Base-by-base conservation (phyloP, 2,329 filamentous ascomycete genomes). In the Fusarium sp. region DNA sequence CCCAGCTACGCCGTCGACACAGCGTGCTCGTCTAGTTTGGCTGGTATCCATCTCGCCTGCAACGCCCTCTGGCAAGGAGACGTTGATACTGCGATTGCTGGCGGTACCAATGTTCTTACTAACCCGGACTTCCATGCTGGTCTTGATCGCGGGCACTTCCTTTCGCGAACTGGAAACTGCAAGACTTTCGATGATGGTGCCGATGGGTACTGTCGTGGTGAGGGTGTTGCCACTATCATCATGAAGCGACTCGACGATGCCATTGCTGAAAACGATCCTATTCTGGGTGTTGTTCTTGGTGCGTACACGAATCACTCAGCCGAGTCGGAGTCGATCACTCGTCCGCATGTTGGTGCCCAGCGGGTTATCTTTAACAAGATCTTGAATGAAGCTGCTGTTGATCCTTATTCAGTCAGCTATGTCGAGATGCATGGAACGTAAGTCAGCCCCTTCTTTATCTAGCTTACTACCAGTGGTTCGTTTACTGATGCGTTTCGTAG, bases 391-490 rank as follows among this genome's bases (percentile, higher is more conserved):
- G 89, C 92, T 24, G 90, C 90, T 57, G 85, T 96, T 17, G 90
- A 95, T 73, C 90, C 93, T 2, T 85, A 89, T 51, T 90, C 93
- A 56, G 86, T 97, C 28, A 88, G 89, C 77, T 96, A 96, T 71
- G 90, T 97, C 4, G 94, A 97, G 78, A 93, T 96, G 88, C 94
- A 97, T 76, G 94, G 94, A 40, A 67, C 65, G 63, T 57, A 20
- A 66, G 62, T 20, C 56, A 7, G 6, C 2, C 6, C 24, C 24
- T 26, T 5, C 24, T 6, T 26, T 7, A 8, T 26, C 24, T 7
- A 26, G 7, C 7, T 26, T 26, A 26, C 24, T 26, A 2, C 6
- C 24, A 8, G 24, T 7, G 3, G 4, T 11, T 11, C 15, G n/a
- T 17, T 30, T 24, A 3, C 7, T 26, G 24, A 20, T 2, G 32